phyloP scores from a whole-genome alignment of 352 stramenopile genomes.

The Peronospora belbahrii region DNA sequence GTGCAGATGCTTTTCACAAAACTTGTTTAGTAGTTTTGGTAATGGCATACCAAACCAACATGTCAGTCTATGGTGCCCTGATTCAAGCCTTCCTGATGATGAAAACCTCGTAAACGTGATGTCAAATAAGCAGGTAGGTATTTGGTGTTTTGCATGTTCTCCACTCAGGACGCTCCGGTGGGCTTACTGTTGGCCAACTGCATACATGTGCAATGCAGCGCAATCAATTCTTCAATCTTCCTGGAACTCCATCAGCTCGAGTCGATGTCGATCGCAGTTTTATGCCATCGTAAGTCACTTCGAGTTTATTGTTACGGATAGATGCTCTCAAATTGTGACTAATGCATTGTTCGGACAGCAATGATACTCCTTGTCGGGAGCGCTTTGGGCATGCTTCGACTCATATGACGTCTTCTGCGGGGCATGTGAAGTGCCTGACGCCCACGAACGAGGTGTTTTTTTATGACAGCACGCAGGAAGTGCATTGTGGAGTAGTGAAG shows the following conservation, averaged over 20 bases:
- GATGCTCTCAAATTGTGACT: not conserved
- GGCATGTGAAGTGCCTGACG: not conserved
- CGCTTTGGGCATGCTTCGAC: not conserved
- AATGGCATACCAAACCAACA: conserved; percentile 24
- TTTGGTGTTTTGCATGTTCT: not conserved
- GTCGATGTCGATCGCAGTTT: not conserved
- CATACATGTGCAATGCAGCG: conserved; percentile 3
- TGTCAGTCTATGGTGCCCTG: conserved; percentile 25
- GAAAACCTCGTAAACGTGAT: conserved; percentile 11
- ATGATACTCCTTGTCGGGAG: conserved; percentile 3
- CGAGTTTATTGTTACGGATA: not conserved
- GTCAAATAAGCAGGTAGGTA: conserved; percentile 18
- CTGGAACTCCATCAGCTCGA: conserved; percentile 1
- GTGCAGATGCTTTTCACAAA: conserved; percentile 19
- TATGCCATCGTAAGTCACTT: conserved; percentile 7
- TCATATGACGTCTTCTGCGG: conserved; percentile 1
- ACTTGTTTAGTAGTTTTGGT: conserved; percentile 21
- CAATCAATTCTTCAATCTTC: conserved; percentile 22
- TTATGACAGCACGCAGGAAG: conserved; percentile 26
- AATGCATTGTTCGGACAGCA: conserved; percentile 1
- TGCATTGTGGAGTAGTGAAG: conserved; percentile 9
- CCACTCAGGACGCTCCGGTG: not conserved
- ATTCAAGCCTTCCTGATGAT: conserved; percentile 1
- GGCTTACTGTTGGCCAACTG: conserved; percentile 1
- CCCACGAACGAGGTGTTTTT: conserved; percentile 23